Evolutionary conservation across 768 basidiomycete species (phyloP).

Genomic region (Pseudohyphozyma bogoriensis): DNA sequence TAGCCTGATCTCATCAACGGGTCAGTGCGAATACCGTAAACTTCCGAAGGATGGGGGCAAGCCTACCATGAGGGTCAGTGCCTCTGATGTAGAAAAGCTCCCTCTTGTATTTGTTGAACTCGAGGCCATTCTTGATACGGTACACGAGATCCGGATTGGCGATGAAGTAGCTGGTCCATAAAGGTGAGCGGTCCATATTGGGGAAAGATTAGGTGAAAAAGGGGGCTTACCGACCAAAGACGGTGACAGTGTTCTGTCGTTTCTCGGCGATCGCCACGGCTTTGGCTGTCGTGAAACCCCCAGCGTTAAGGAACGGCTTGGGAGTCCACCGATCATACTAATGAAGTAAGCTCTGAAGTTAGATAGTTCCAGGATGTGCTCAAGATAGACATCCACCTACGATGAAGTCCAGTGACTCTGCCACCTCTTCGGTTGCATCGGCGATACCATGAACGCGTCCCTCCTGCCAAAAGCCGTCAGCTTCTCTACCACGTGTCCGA

Average conservation of each 20-base stretch:
- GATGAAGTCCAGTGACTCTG: not conserved
- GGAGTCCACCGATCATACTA: conserved; percentile 7
- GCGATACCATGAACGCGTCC: conserved; percentile 26
- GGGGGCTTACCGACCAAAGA: too few relatives aligned
- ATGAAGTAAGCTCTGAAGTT: too few relatives aligned
- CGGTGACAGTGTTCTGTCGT: conserved; percentile 2
- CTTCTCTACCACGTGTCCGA: too few relatives aligned
- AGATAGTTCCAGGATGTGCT: too few relatives aligned
- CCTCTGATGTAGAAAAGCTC: conserved; percentile 25
- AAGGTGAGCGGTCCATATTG: too few relatives aligned
- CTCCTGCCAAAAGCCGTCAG: too few relatives aligned
- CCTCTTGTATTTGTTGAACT: conserved; percentile 15
- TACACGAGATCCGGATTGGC: conserved; percentile 18
- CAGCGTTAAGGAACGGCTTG: not conserved
- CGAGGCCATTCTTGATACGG: conserved; percentile 11
- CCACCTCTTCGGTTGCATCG: not conserved
- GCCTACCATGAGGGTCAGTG: too few relatives aligned
- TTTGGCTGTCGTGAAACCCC: not conserved
- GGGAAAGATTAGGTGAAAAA: too few relatives aligned
- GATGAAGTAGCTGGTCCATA: conserved; percentile 28
- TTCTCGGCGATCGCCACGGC: not conserved
- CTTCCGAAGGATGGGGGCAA: too few relatives aligned
- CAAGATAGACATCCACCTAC: not conserved
- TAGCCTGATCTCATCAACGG: too few relatives aligned
- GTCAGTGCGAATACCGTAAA: too few relatives aligned